Evolutionary conservation across 768 basidiomycete species (phyloP), one percentile per base, ranked within the genome.

Genomic region (Polyporus arcularius): DNA sequence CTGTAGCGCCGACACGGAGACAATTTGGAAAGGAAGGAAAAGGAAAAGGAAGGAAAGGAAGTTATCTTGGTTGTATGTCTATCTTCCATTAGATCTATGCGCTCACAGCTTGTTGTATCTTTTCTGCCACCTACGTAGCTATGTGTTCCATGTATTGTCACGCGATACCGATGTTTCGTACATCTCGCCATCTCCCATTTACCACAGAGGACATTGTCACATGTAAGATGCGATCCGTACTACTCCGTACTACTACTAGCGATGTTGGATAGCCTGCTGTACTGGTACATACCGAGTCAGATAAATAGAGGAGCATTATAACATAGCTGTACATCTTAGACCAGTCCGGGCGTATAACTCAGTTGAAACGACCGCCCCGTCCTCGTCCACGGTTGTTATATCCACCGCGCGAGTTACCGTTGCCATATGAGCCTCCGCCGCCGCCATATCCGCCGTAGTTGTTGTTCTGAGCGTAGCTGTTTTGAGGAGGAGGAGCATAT

Each of bases 311-410:
- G 18, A 46, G 16, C 16, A 59, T 55, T 60, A 66, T 58, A 49
- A 32, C 42, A 49, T 54, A 65, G 58, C 60, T 57, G 41, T 58
- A 60, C 60, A 68, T 49, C 54, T 49, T 46, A 35, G 30, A 15
- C 49, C 31, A 42, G 56, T 63, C 53, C 57, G 30, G 50, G 49
- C 41, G 12, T 31, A 5, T 35, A 48, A 28, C 40, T 46, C 21
- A 58, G 42, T 32, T 50, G n/a, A 21, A 75, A 73, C 82, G 79
- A 28, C 75, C 72, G 47, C 81, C 80, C 41, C 85, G 76, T 10
- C 83, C 86, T 66, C 85, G 75, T 31, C 82, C 82, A 57, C 84
- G 58, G 56, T 63, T 61, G 39, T 70, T 68, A 59, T 67, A 67
- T 4, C 70, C 68, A 28, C 70, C 64, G 9, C 66, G 53, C 28